These are phyloP conservation scores for Saccharomyces hybrid DNA, from an alignment of 1,139 yeast genomes.

Conservation along the genomic window DNA sequence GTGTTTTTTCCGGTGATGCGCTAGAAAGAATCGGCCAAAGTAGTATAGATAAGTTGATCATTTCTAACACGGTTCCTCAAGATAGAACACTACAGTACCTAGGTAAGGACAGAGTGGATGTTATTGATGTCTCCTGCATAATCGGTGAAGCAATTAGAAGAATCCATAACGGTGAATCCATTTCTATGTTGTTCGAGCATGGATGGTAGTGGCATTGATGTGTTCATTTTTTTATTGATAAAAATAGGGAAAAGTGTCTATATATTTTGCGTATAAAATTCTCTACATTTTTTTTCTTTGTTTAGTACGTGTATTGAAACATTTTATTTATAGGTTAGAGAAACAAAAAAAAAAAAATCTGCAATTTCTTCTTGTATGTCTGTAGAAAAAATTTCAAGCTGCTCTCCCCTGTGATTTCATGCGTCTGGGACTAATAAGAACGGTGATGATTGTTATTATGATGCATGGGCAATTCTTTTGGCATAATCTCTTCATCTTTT, in stretches of 20 bases:
- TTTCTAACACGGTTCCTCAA: constrained; percentile 94
- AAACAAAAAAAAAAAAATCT: background rate
- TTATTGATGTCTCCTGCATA: constrained; percentile 77
- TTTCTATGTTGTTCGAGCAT: constrained; percentile 86
- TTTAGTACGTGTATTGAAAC: background rate
- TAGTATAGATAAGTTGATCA: constrained; percentile 73
- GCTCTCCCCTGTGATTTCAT: background rate
- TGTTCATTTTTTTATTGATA: background rate
- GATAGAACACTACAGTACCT: constrained; percentile 37
- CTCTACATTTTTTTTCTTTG: background rate
- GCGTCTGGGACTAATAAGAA: background rate
- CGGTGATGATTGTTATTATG: background rate
- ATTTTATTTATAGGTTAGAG: background rate
- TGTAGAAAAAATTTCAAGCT: background rate
- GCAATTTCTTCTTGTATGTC: background rate
- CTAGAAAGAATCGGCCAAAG: constrained; percentile 58
- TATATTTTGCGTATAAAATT: background rate
- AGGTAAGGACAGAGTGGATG: constrained; percentile 62
- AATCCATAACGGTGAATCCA: constrained; percentile 94
- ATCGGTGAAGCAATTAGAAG: constrained; percentile 93
- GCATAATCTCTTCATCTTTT: background rate
- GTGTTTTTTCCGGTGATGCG: constrained; percentile 89
- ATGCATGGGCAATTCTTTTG: background rate
- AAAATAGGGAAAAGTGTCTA: background rate
- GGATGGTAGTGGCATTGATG: constrained; percentile 45